Percentiles rank a stretch among this genome's conserved stretches.
These are phyloP conservation scores for Fusarium sp. DNA, from an alignment of 2,329 filamentous ascomycete species.

Conservation along the genomic window DNA sequence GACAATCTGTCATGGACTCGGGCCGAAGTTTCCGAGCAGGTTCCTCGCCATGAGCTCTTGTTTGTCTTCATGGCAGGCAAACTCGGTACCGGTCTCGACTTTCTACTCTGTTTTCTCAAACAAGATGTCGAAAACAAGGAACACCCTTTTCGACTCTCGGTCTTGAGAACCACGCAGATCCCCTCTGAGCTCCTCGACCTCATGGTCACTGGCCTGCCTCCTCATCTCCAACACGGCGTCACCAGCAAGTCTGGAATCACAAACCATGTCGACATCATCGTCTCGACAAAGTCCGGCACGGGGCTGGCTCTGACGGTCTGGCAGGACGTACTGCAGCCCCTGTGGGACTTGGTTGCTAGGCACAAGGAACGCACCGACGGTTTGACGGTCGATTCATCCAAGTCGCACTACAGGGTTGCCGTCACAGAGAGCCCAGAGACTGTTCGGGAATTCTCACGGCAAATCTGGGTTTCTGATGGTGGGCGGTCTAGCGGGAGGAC, in stretches of 20 bases:
- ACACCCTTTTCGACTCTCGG: slow-evolving; percentile 44
- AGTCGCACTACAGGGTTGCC: slow-evolving; percentile 55
- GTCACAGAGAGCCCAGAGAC: slow-evolving; percentile 73
- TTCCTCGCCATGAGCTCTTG: slow-evolving; percentile 44
- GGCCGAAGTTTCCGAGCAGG: slow-evolving; percentile 21
- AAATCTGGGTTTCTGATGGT: slow-evolving; percentile 49
- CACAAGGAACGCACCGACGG: background rate
- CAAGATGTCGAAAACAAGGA: slow-evolving; percentile 47
- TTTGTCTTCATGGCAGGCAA: slow-evolving; percentile 38
- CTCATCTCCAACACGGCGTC: slow-evolving; percentile 47
- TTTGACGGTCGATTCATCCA: background rate
- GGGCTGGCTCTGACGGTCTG: slow-evolving; percentile 69
- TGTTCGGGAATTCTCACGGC: slow-evolving; percentile 71
- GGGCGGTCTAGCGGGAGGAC: slow-evolving; percentile 55
- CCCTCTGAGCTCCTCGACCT: slow-evolving; percentile 54
- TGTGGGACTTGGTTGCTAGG: slow-evolving; percentile 60
- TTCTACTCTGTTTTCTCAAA: slow-evolving; percentile 54
- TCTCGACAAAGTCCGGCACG: slow-evolving; percentile 76
- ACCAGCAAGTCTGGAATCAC: slow-evolving; percentile 32
- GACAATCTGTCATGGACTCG: slow-evolving; percentile 46
- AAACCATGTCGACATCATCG: slow-evolving; percentile 69
- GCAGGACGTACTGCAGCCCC: slow-evolving; percentile 64
- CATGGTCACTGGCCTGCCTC: slow-evolving; percentile 53
- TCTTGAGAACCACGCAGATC: slow-evolving; percentile 46
- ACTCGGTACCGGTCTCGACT: background rate